phyloP scores from a whole-genome alignment of 768 basidiomycete species.

The Hebeloma cylindrosporum region DNA sequence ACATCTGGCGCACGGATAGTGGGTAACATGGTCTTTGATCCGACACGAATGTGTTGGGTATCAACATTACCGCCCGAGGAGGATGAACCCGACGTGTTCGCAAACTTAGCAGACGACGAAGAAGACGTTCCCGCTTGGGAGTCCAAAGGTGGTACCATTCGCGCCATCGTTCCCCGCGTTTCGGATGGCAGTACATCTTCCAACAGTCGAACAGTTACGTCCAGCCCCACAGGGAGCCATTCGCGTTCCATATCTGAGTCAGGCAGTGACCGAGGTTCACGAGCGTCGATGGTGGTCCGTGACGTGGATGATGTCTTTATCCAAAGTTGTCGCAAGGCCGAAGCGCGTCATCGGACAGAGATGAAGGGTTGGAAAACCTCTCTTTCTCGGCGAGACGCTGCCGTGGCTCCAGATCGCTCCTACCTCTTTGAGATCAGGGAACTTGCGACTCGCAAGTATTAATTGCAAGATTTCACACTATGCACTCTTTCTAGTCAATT shows the following conservation, averaged over 20 bases:
- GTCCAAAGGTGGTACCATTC: conserved; percentile 77
- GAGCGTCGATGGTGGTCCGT: conserved; percentile 70
- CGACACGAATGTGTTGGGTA: conserved; percentile 93
- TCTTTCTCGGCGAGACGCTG: conserved; percentile 37
- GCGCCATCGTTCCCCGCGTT: conserved; percentile 48
- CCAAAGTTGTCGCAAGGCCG: conserved; percentile 70
- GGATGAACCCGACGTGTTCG: conserved; percentile 95
- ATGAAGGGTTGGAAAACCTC: conserved; percentile 76
- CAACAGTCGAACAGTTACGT: conserved; percentile 33
- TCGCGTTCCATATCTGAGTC: conserved; percentile 71
- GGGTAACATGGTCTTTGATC: conserved; percentile 98
- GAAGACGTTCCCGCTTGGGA: conserved; percentile 74
- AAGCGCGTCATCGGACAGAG: conserved; percentile 79
- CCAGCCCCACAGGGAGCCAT: conserved; percentile 64
- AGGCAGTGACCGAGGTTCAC: conserved; percentile 76
- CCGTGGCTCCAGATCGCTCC: conserved; percentile 54
- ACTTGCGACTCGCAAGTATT: conserved; percentile 83
- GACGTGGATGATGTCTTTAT: conserved; percentile 77
- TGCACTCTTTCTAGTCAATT: conserved; percentile 2
- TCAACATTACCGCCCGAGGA: conserved; percentile 82
- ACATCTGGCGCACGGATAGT: conserved; percentile 83
- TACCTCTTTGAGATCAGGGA: conserved; percentile 81
- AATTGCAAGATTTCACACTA: conserved; percentile 27
- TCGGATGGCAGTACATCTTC: conserved; percentile 33
- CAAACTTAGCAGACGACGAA: conserved; percentile 89